Percentiles rank a stretch among this genome's conserved stretches.
phyloP scores from a whole-genome alignment of 148 eudicot genomes.

The Heliamphora exappendiculata region DNA sequence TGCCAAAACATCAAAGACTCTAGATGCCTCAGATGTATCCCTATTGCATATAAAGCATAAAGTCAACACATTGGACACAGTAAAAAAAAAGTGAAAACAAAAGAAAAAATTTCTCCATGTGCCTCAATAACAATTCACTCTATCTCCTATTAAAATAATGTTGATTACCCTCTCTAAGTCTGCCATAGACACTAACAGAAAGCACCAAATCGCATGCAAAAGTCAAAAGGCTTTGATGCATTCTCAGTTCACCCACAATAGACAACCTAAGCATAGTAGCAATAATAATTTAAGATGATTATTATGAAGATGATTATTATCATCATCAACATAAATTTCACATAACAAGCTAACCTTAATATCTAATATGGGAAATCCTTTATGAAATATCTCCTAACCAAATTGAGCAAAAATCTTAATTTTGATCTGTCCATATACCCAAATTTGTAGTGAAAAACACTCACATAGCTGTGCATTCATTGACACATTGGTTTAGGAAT shows the following conservation, averaged over 20 bases:
- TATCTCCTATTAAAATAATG: not conserved
- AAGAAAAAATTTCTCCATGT: not conserved
- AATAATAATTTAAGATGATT: not conserved
- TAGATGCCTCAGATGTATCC: slow-evolving; percentile 49
- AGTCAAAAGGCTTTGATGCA: not conserved
- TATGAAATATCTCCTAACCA: not conserved
- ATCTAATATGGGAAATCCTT: not conserved
- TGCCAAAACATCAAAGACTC: slow-evolving; percentile 64
- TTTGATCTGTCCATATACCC: not conserved
- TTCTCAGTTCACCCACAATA: not conserved
- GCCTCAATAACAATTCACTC: not conserved
- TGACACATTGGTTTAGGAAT: not conserved
- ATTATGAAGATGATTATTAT: not conserved
- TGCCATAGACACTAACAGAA: not conserved
- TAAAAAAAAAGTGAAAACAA: not conserved
- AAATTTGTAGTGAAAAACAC: too few relatives aligned
- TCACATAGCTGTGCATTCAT: too few relatives aligned
- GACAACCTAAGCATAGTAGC: not conserved
- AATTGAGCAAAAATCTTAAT: too few relatives aligned
- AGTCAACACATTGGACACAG: not conserved
- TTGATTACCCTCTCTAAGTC: not conserved
- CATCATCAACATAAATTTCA: not conserved
- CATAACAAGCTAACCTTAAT: not conserved
- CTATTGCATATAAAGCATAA: slow-evolving; percentile 29
- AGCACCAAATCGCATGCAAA: not conserved